Base-by-base conservation (phyloP, 1,139 yeast species). In the Hyphopichia wangnamkhiaoensis region DNA sequence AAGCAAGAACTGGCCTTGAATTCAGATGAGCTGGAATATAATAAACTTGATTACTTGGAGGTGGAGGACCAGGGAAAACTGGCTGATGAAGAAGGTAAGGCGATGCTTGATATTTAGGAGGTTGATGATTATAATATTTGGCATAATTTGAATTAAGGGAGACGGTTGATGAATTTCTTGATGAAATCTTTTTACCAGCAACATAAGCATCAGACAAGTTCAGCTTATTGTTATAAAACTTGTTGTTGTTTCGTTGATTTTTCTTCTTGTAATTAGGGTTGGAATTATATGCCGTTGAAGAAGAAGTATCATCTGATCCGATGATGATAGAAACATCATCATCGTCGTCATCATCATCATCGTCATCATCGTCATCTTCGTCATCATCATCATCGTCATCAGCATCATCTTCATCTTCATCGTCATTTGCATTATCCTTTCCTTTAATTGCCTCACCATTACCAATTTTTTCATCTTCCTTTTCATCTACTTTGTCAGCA, bases 281-380 rank as follows among this genome's bases (percentile, higher is more conserved):
- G 33, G 50, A 48, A 40, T 49, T 55, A 33, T 49, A 53, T 15
- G 55, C 56, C 12, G 55, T 50, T 13, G 59, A 55, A 1, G 63
- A 57, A n/a, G 63, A 47, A 12, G 66, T 56, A 36, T 64, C 69
- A 35, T 68, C 73, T 3, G 74, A 59, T 21, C 67, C 71, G 44
- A 71, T 69, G 31, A 72, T 66, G 23, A 72, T 70, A 5, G 75
- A 68, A 10, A 69, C 65, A 34, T 69, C 74, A 34, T 71, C 75
- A 23, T 70, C 75, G 13, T 63, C 69, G 23, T 67, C 73, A 8
- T 58, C 68, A 6, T 60, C 68, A 3, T 58, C 62, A 2, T 56
- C 64, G 2, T 52, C 65, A 1, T 54, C 64, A 10, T 55, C 61
- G 2, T 54, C 60, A 5, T 49, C 58, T 5, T 48, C 55, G 10